Evolutionary conservation across 495 filamentous ascomycete genomes (phyloP), one percentile per base, ranked within the genome.

Genomic region (Chaetomium tenue): DNA sequence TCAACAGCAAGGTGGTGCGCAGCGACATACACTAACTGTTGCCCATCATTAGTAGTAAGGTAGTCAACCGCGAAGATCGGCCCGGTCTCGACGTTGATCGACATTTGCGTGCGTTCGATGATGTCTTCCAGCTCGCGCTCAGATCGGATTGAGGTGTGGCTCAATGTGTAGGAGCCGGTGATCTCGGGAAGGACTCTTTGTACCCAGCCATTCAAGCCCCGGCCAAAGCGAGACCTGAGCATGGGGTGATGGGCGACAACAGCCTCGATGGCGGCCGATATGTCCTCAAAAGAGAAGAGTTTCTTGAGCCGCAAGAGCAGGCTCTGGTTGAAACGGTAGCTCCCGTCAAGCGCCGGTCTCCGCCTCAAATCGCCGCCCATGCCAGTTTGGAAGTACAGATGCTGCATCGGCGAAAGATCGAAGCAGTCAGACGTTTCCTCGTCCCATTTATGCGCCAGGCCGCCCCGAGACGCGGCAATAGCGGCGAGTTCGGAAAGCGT

Each of bases 301-400:
- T 77, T 78, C 53, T 79, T 86, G 16, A 91, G 61, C 3, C 84
- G 81, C 3, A 89, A 78, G 0, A 89, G 71, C 46, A 90, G 79
- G 59, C 88, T 89, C 67, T 89, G 88, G 69, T 91, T 91, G 70
- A 89, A 92, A 60, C 89, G 85, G n/a, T 86, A 86, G 64, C 84
- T 79, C 0, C 80, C 82, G 23, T 87, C 81, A 42, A 76, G 71
- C 0, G 77, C 76, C 26, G 80, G 71, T 46, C 77, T 69, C 44
- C 64, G 72, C 23, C 65, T 65, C 40, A 66, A 37, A 47, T 77
- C 72, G 0, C 72, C 71, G 3, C 79, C 76, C 75, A 80, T 79
- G 9, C 65, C 61, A 0, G 79, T 79, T 63, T 87, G 79, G 63
- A 90, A 91, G 71, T 89, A 90, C 18, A 91, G 74, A 25, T 82